phyloP scores from a whole-genome alignment of 495 filamentous ascomycete species.

The Haplographium delicatum region DNA sequence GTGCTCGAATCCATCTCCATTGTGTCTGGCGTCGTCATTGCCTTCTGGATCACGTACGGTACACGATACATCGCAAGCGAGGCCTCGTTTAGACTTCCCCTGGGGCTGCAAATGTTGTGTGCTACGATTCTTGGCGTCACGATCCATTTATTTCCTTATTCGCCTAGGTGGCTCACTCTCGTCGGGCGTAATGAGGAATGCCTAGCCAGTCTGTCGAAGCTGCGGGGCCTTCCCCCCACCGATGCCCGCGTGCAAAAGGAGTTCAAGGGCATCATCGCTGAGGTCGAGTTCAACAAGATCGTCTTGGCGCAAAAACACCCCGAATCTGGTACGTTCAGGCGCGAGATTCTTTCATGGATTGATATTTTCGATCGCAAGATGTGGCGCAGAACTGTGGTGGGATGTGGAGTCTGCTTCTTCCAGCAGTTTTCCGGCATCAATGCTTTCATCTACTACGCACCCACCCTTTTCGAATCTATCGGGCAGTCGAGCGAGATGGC shows the following conservation, averaged over 20 bases:
- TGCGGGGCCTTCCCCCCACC: conserved; percentile 8
- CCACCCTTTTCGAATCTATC: conserved; percentile 39
- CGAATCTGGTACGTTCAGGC: conserved; percentile 48
- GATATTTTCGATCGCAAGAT: conserved; percentile 21
- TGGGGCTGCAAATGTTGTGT: conserved; percentile 41
- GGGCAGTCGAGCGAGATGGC: conserved; percentile 51
- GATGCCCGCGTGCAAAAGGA: conserved; percentile 14
- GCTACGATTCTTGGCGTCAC: conserved; percentile 36
- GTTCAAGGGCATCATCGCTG: conserved; percentile 16
- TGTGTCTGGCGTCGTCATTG: conserved; percentile 26
- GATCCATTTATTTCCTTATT: conserved; percentile 32
- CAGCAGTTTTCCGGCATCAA: conserved; percentile 49
- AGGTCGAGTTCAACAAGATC: conserved; percentile 2
- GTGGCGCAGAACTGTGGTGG: conserved; percentile 57
- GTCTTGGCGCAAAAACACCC: conserved; percentile 33
- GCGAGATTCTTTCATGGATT: conserved; percentile 31
- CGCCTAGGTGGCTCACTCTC: conserved; percentile 54
- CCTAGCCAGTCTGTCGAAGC: conserved; percentile 31
- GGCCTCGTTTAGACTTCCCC: conserved; percentile 41
- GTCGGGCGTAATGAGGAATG: conserved; percentile 44
- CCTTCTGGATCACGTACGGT: conserved; percentile 27
- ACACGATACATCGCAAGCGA: conserved; percentile 43
- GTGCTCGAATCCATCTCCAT: conserved; percentile 27
- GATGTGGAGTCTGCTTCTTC: conserved; percentile 64
- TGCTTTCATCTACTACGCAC: conserved; percentile 25